phyloP scores from a whole-genome alignment of 306 rosid genomes.

The Dicorynia guianensis region DNA sequence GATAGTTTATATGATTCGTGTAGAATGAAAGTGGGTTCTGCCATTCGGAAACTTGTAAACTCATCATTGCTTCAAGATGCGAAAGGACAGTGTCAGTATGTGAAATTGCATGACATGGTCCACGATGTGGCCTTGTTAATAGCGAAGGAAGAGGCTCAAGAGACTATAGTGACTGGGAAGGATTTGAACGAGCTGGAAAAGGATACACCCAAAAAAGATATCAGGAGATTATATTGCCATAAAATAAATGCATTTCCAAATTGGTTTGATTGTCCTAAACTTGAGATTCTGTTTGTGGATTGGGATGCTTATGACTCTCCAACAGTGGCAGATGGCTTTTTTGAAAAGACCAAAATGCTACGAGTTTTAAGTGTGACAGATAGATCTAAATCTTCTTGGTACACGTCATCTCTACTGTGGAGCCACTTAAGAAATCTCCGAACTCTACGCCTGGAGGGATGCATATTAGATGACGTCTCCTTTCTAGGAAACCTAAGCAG shows the following conservation, averaged over 20 bases:
- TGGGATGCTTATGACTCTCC: background rate
- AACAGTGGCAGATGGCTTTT: background rate
- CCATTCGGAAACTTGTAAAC: background rate
- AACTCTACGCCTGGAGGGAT: background rate
- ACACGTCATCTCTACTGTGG: background rate
- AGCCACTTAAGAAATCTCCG: background rate
- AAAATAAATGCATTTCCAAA: background rate
- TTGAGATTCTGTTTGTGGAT: background rate
- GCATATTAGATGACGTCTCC: background rate
- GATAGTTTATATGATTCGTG: rapidly evolving
- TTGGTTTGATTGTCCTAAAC: background rate
- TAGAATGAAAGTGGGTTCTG: background rate
- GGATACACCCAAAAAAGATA: too few relatives aligned
- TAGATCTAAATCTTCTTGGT: background rate
- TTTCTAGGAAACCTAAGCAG: background rate
- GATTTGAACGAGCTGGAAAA: background rate
- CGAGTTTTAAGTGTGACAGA: background rate
- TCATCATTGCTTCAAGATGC: background rate
- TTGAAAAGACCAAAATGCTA: background rate
- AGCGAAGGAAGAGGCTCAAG: background rate
- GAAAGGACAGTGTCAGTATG: background rate
- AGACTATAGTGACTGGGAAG: background rate
- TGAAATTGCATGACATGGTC: background rate
- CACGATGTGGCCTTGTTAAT: background rate
- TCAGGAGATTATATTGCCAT: background rate